Base-by-base conservation (phyloP, 768 basidiomycete species). In the Lactarius quietus region DNA sequence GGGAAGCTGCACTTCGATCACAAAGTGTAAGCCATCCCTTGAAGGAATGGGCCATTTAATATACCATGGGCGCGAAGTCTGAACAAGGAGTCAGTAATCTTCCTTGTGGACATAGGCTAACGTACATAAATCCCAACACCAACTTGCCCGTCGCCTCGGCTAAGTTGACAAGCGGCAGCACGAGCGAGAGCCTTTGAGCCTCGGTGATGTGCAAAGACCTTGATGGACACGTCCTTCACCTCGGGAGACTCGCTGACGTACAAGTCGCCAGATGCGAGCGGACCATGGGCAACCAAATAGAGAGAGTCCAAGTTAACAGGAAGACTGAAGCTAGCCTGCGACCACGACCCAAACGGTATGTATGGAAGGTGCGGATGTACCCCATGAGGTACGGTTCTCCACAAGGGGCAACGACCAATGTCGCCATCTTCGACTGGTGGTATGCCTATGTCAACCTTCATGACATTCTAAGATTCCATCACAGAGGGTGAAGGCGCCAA, bases 51-150 rank as follows among this genome's bases (percentile, higher is more conserved):
- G 15, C 63, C 53, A 41, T 20, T 8, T 39, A 48, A 26, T 68
- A 33, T 39, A 56, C n/a, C 51, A 39, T 3, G 41, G 57, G 12
- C 18, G 58, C 18, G 70, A 69, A 35, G 69, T 64, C 67, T 73
- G 66, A 33, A 39, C 29, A 18, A 51, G 18, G 33, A 53, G 14
- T 14, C 35, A 64, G 56, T 6, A 56, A 29, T 10, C 12, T 18
- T 18, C 7, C 53, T 29, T 17, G 41, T 14, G 17, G n/a, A 56
- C 35, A 5, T 29, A 12, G 31, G 57, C 15, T 20, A 48, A 72
- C 78, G 64, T 59, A 78, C 80, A 48, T 73, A 80, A 61, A 81
- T 73, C 0, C 79, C 79, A 18, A 80, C 68, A 23, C 78, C 79
- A 41, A 75, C 64, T 43, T 72, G 65, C 10, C 72, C 68, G 28